A percentile compares a stretch with the other conserved stretches of the same genome.
Evolutionary conservation across 345 rosid species (phyloP).

Genomic region (Fremontodendron californicum): DNA sequence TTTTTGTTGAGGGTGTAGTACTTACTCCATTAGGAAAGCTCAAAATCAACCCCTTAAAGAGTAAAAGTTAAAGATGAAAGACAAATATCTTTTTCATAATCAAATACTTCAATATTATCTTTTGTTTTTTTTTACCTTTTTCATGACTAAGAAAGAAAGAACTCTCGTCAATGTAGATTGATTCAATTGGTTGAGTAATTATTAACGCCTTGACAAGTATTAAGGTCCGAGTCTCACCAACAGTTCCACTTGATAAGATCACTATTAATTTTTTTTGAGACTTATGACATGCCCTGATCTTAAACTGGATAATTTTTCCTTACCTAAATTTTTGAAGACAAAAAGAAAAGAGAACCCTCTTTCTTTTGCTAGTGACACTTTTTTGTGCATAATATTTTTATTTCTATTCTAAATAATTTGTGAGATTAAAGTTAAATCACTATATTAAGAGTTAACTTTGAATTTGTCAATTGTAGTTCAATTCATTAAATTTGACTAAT

Average conservation of each 20-base stretch:
- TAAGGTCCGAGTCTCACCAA: no score
- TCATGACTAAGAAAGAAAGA: neutral
- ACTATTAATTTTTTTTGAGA: no score
- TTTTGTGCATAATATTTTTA: neutral
- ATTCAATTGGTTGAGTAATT: no score
- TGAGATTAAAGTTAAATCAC: neutral
- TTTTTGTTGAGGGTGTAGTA: neutral
- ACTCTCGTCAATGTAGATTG: no score
- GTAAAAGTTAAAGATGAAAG: neutral
- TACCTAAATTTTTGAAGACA: no score
- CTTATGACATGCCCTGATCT: no score
- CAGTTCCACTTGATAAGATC: no score
- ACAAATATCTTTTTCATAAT: neutral
- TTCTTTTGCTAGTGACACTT: neutral
- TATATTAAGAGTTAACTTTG: neutral
- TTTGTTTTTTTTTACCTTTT: neutral
- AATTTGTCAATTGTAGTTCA: neutral
- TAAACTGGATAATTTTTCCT: no score
- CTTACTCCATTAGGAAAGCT: constrained; percentile 7
- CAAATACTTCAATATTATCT: neutral
- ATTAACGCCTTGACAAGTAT: no score
- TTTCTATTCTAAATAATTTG: neutral
- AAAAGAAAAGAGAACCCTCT: no score
- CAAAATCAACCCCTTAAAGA: neutral
- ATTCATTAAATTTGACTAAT: neutral